Base-by-base conservation (phyloP, 208 protist species). In the Crithidia bombi region DNA sequence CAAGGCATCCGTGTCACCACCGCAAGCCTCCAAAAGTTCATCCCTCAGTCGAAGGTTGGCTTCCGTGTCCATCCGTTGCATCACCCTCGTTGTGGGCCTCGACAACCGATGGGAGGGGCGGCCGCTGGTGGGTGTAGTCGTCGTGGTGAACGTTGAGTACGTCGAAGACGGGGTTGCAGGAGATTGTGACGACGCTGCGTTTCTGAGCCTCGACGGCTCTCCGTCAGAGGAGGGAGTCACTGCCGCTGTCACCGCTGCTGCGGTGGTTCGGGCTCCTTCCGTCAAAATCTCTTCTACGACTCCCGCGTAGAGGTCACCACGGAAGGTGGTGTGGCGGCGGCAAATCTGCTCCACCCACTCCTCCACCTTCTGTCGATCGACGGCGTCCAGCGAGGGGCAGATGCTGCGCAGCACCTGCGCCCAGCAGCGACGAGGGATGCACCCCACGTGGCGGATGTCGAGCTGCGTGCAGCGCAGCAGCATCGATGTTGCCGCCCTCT, bases 1-100 rank as follows among this genome's bases (percentile, higher is more conserved):
- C 35, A 89, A 49, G 17, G 57, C 73, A 6, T 78, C 73, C 17
- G 59, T 69, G 70, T 84, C 71, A 19, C 78, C 75, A n/a, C 62
- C 69, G 64, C 70, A 82, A 23, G 39, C 68, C 10, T 44, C 33
- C 32, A 78, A n/a, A 43, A 87, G 57, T 28, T 72, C 78, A 15
- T 69, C 65, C 12, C 66, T 54, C 28, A 90, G 39, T 3, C 77
- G 62, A 9, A 54, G 65, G 38, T 46, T 5, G 17, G n/a, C 12
- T 6, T 44, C n/a, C n/a, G n/a, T n/a, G n/a, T n/a, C n/a, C n/a
- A n/a, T n/a, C n/a, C n/a, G n/a, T n/a, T n/a, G n/a, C n/a, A n/a
- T n/a, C n/a, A n/a, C n/a, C n/a, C n/a, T n/a, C n/a, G n/a, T n/a
- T n/a, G n/a, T n/a, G n/a, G n/a, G n/a, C n/a, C n/a, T n/a, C n/a